These are phyloP conservation scores for Funneliformis caledonium DNA, from an alignment of 371 early-diverging fungal species.

Conservation along the genomic window DNA sequence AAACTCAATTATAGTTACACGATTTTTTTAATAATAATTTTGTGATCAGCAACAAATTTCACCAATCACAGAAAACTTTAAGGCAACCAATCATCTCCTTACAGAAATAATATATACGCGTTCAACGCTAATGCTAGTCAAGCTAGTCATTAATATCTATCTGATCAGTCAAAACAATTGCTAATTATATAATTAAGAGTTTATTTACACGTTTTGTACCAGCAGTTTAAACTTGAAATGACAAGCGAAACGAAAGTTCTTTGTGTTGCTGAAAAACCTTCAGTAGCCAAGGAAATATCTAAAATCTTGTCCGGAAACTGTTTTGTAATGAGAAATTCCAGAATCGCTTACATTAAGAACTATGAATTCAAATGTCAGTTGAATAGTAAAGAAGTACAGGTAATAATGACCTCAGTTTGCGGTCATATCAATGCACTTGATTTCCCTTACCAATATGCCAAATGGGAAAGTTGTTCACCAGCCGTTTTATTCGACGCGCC, in stretches of 20 bases:
- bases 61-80: too few species aligned
- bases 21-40: too few species aligned
- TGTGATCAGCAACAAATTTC: too few species aligned
- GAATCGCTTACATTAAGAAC: conserved; percentile 76
- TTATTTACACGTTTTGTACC: not conserved
- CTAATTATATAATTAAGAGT: too few species aligned
- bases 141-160: too few species aligned
- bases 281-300: conserved; percentile 93
- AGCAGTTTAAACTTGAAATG: not conserved
- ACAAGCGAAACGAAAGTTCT: conserved; percentile 63
- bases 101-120: too few species aligned
- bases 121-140: too few species aligned
- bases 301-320: conserved; percentile 65
- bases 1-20: too few species aligned
- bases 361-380: conserved; percentile 73
- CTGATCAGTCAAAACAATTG: too few species aligned
- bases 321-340: conserved; percentile 54
- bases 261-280: conserved; percentile 99
- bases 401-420: conserved; percentile 84
- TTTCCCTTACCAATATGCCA: conserved; percentile 62
- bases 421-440: conserved; percentile 81
- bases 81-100: too few species aligned
- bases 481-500: conserved; percentile 70
- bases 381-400: conserved; percentile 59
- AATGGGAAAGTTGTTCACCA: conserved; percentile 67